Percentiles rank a stretch among this genome's conserved stretches.
phyloP scores from a whole-genome alignment of 23 red algal species.

The Pyropia haitanensis region DNA sequence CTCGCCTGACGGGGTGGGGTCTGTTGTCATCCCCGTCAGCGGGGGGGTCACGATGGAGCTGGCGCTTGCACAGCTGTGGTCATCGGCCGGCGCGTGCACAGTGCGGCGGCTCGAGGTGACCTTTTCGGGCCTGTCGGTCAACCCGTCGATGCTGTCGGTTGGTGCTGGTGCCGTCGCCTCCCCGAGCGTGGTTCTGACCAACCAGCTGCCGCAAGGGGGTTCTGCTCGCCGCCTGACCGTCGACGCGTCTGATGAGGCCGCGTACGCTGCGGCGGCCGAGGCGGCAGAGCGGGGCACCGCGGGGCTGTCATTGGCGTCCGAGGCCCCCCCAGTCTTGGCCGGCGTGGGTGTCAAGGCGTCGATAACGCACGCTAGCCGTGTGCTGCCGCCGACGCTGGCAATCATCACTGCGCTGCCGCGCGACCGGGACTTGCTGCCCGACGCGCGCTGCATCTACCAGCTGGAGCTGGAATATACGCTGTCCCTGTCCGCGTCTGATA shows the following conservation, averaged over 20 bases:
- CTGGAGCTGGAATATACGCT: slow-evolving; percentile 45
- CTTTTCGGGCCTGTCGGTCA: slow-evolving; percentile 38
- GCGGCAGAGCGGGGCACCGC: too few relatives aligned
- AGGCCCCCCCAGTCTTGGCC: too few relatives aligned
- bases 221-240: too few relatives aligned
- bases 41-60: slow-evolving; percentile 34
- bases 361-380: slow-evolving; percentile 13
- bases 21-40: slow-evolving; percentile 22
- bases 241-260: too few relatives aligned
- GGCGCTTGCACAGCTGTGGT: slow-evolving; percentile 40
- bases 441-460: slow-evolving; percentile 24
- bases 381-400: slow-evolving; percentile 5
- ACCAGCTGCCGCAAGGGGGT: too few relatives aligned
- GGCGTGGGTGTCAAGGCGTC: too few relatives aligned
- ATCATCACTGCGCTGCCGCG: slow-evolving; percentile 7
- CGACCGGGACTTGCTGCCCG: slow-evolving; percentile 29
- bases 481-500: slow-evolving; percentile 27
- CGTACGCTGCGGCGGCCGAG: too few relatives aligned
- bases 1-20: slow-evolving; percentile 32
- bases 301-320: too few relatives aligned
- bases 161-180: slow-evolving; percentile 9
- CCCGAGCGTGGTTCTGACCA: too few relatives aligned
- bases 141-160: slow-evolving; percentile 15
- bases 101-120: slow-evolving; percentile 31
- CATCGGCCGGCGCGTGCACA: slow-evolving; percentile 27